Conservation (phyloP, 1,284 basidiomycete species). For the Malassezia caprae region DNA sequence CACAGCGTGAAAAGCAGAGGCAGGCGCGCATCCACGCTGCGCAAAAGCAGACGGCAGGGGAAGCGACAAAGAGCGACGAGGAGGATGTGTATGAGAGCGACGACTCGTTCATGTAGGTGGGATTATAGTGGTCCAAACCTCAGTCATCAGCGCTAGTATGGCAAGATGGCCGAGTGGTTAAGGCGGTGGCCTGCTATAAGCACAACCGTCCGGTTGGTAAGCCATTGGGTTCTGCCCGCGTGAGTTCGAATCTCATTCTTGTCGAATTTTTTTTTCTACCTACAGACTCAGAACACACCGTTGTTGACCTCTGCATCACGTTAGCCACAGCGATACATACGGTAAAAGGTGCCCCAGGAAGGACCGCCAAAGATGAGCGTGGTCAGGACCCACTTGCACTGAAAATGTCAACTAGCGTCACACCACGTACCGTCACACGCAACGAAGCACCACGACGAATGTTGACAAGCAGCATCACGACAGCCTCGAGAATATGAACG, state of each 20-base stretch:
- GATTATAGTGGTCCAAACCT: background rate
- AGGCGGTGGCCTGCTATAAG: constrained; percentile 33
- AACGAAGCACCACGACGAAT: constrained; percentile 5
- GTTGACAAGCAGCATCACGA: constrained; percentile 8
- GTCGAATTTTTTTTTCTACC: constrained; percentile 27
- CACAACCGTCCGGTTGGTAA: constrained; percentile 17
- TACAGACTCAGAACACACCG: constrained; percentile 1
- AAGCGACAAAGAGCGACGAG: background rate
- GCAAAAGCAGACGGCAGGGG: background rate
- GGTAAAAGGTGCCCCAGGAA: constrained; percentile 4
- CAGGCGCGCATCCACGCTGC: constrained; percentile 12
- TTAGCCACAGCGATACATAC: constrained; percentile 4
- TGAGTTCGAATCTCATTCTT: constrained; percentile 49
- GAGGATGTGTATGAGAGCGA: constrained; percentile 28
- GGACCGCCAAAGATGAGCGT: constrained; percentile 15
- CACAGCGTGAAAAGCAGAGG: constrained; percentile 24
- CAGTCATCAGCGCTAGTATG: background rate
- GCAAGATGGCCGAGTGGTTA: constrained; percentile 49
- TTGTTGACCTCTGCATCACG: constrained; percentile 9
- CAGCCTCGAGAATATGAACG: constrained; percentile 11
- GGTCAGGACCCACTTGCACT: constrained; percentile 17
- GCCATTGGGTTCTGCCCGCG: constrained; percentile 38
- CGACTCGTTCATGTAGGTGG: constrained; percentile 38
- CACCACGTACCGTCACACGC: constrained; percentile 3
- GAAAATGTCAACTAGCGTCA: background rate